Base-by-base conservation (phyloP, 2,329 filamentous ascomycete genomes). In the Talaromyces sp. region DNA sequence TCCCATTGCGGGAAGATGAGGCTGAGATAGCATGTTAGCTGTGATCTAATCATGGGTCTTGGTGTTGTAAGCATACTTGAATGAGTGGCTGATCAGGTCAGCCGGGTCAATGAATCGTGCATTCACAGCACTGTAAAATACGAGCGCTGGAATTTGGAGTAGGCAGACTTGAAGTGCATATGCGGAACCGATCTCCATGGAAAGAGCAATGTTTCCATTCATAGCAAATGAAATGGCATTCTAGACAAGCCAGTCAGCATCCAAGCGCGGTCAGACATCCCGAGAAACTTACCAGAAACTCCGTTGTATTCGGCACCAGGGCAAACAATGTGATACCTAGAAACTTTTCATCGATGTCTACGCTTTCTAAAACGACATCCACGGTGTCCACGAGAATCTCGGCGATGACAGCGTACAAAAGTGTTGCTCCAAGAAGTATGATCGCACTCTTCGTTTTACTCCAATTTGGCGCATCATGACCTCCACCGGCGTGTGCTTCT, bases 171-270 rank as follows among this genome's bases (percentile, higher is more conserved):
- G 95, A 50, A 99, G 83, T 1, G 95, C 95, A 74, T 99, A 99
- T 2, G 94, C 94, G 0, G 93, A 97, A 70, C 95, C 95, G 71
- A 99, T 99, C 75, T 99, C 95, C 95, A 99, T 99, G 43, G 93
- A 97, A 19, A 99, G 82, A 0, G 95, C 95, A 77, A 99, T 98
- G 77, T 99, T 99, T 66, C 95, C 95, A 74, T 99, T 98, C 94
- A 99, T 99, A 62, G 95, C 95, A 76, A 99, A 99, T 0, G 93
- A 97, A 66, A 99, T 99, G 75, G 94, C 95, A 78, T 99, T 99
- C 88, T 93, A 66, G 22, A 47, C 41, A 41, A 14, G 14, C 24
- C n/a, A 27, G 7, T 16, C 62, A 16, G 50, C 37, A 5, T 22
- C 14, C 8, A 41, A 45, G 33, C 35, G n/a, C 5, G 31, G 10